Conservation (phyloP, 2,329 filamentous ascomycete species). For the Paecilomyces formosus region DNA sequence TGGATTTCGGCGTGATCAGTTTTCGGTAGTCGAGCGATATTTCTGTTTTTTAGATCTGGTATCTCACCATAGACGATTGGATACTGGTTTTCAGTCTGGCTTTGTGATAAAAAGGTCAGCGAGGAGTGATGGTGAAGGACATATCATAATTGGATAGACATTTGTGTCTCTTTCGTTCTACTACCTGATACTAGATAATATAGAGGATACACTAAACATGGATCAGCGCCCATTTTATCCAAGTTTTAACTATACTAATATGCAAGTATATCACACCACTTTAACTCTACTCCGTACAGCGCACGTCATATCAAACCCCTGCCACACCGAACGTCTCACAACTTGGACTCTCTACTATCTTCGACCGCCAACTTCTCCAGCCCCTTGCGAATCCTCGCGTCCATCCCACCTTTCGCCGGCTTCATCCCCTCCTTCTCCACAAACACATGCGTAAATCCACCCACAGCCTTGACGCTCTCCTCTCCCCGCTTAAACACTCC, state of each 20-base stretch:
- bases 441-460: slow-evolving; percentile 81
- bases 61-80: not conserved
- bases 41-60: not conserved
- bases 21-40: not conserved
- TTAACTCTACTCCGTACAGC: not conserved
- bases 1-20: not conserved
- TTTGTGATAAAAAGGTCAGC: not conserved
- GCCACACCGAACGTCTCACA: slow-evolving; percentile 12
- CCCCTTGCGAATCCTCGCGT: slow-evolving; percentile 38
- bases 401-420: slow-evolving; percentile 51
- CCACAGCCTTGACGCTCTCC: slow-evolving; percentile 71
- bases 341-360: slow-evolving; percentile 13
- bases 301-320: not conserved
- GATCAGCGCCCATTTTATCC: not conserved
- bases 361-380: slow-evolving; percentile 48
- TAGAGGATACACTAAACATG: not conserved
- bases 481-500: slow-evolving; percentile 72
- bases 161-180: too few species aligned
- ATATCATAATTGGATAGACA: not conserved
- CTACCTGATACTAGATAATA: not conserved
- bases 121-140: not conserved
- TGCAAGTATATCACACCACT: not conserved
- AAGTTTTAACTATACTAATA: not conserved
- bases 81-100: not conserved
- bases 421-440: slow-evolving; percentile 66